Evolutionary conservation across 805 yeast genomes (phyloP).

Genomic region (Candida nanaspora): DNA sequence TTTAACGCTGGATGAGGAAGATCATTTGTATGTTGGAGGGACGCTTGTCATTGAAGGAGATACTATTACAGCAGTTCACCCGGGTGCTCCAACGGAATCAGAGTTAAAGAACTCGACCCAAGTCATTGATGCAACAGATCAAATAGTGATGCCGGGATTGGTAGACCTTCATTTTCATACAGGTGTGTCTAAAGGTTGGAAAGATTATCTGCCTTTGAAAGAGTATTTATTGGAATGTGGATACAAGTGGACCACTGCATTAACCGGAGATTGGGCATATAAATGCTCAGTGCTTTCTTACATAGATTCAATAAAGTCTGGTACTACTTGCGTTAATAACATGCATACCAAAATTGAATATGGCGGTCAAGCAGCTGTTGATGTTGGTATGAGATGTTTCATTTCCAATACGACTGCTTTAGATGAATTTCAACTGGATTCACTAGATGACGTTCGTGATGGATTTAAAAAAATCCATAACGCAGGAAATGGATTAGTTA

Average conservation of each 20-base stretch:
- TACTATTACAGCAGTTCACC: not conserved
- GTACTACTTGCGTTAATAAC: slow-evolving; percentile 4
- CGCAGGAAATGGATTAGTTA: slow-evolving; percentile 3
- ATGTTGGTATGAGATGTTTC: slow-evolving; percentile 4
- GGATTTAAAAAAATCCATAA: slow-evolving; percentile 1
- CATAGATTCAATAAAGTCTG: slow-evolving; percentile 3
- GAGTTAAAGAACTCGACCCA: not conserved
- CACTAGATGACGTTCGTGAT: slow-evolving; percentile 2
- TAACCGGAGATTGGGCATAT: slow-evolving; percentile 3
- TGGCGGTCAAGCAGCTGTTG: slow-evolving; percentile 1
- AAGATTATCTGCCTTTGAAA: slow-evolving; percentile 5
- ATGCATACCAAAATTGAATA: slow-evolving; percentile 2
- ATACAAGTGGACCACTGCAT: slow-evolving; percentile 1
- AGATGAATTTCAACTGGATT: slow-evolving; percentile 1
- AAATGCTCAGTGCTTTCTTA: slow-evolving; percentile 2
- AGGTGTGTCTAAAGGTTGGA: slow-evolving; percentile 4
- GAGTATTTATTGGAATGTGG: slow-evolving; percentile 4
- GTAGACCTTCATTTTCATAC: slow-evolving; percentile 5
- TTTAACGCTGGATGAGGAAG: slow-evolving; percentile 3
- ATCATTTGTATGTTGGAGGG: not conserved
- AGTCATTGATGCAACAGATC: slow-evolving; percentile 2
- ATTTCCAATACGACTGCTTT: slow-evolving; percentile 3
- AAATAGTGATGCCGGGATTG: slow-evolving; percentile 5
- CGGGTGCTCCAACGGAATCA: not conserved
- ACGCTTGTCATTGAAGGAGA: not conserved